Percentiles rank a stretch among this genome's conserved stretches.
These are phyloP conservation scores for Calonectria pauciramosa DNA, from an alignment of 2,329 filamentous ascomycete species.

Conservation along the genomic window DNA sequence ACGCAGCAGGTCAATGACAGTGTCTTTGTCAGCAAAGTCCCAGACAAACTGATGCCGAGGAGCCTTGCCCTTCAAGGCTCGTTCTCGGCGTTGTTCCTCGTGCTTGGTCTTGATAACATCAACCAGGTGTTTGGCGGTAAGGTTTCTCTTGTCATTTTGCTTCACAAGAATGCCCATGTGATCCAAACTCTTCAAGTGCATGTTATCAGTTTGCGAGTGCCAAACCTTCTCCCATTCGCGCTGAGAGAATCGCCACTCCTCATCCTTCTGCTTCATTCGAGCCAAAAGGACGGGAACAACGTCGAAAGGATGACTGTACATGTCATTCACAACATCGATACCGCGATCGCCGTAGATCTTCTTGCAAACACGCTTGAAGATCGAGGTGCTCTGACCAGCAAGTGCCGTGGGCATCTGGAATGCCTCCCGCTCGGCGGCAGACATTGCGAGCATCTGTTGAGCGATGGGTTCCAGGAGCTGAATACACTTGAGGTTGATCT, in stretches of 20 bases:
- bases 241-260: conserved; percentile 97
- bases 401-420: conserved; percentile 88
- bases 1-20: conserved; percentile 73
- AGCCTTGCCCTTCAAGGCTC: conserved; percentile 72
- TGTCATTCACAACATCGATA: conserved; percentile 85
- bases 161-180: conserved; percentile 96
- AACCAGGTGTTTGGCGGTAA: conserved; percentile 90
- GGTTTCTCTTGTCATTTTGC: conserved; percentile 89
- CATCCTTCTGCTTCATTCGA: conserved; percentile 93
- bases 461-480: conserved; percentile 96
- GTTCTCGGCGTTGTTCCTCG: conserved; percentile 86
- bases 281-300: conserved; percentile 92
- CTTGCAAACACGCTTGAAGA: conserved; percentile 97
- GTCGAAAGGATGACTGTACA: conserved; percentile 86
- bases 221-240: conserved; percentile 99
- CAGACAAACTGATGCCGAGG: conserved; percentile 82
- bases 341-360: conserved; percentile 96
- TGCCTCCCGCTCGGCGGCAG: conserved; percentile 75
- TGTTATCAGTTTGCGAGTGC: conserved; percentile 94
- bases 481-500: conserved; percentile 93
- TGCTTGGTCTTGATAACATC: conserved; percentile 93
- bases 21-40: conserved; percentile 78
- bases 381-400: conserved; percentile 93
- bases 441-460: conserved; percentile 88
- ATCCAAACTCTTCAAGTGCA: conserved; percentile 96